These are phyloP conservation scores for Pharnaceum exiguum DNA, from an alignment of 148 eudicot genomes.

Conservation along the genomic window DNA sequence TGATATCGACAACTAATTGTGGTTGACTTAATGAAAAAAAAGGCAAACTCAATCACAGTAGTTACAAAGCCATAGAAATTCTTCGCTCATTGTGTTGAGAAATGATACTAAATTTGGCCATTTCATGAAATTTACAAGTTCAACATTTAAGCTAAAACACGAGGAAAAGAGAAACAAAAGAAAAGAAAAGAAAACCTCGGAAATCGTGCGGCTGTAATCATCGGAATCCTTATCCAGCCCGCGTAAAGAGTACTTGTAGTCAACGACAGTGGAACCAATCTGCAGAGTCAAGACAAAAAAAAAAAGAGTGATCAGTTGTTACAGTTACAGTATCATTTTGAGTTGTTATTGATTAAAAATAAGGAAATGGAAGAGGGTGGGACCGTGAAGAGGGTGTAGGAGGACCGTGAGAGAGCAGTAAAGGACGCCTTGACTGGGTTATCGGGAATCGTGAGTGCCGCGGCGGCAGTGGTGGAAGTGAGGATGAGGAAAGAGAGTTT, in stretches of 20 bases:
- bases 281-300: constrained; percentile 9
- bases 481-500: constrained; percentile 39
- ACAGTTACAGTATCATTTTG: background rate
- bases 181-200: constrained; percentile 46
- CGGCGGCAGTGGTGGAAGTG: constrained; percentile 42
- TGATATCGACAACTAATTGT: too few species aligned
- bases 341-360: too few species aligned
- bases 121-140: too few species aligned
- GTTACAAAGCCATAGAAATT: too few species aligned
- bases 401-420: constrained; percentile 56
- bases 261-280: constrained; percentile 59
- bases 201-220: constrained; percentile 33
- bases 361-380: constrained; percentile 3
- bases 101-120: too few species aligned
- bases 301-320: background rate
- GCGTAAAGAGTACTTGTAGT: constrained; percentile 71
- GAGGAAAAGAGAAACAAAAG: background rate
- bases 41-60: too few species aligned
- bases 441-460: constrained; percentile 22
- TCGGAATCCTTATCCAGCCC: constrained; percentile 50
- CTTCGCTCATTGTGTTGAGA: too few species aligned
- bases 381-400: constrained; percentile 69
- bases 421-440: constrained; percentile 31
- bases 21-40: too few species aligned
- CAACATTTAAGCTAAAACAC: too few species aligned